These are phyloP conservation scores for Orychophragmus violaceus DNA, from an alignment of 345 rosid genomes.

Conservation along the genomic window DNA sequence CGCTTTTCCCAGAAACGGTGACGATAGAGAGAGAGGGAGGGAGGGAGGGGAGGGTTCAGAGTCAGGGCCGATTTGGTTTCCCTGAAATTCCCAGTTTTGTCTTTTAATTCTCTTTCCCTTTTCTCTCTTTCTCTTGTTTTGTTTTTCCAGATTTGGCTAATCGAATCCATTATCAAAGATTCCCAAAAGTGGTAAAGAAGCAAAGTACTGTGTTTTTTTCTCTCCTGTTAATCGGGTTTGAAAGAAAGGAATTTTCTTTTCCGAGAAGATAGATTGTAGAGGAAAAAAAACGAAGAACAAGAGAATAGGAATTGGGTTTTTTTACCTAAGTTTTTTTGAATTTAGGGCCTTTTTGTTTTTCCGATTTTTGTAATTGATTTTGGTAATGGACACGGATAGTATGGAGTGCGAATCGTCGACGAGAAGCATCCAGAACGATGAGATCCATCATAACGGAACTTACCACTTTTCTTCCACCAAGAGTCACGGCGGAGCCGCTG, in stretches of 20 bases:
- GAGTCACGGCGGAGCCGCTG: slow-evolving; percentile 31
- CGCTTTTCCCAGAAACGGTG: slow-evolving; percentile 32
- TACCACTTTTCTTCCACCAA: slow-evolving; percentile 62
- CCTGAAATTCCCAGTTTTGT: slow-evolving; percentile 5
- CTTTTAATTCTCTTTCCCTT: not conserved
- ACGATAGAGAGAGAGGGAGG: slow-evolving; percentile 14
- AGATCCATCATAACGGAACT: slow-evolving; percentile 47
- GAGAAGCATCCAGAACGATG: slow-evolving; percentile 58
- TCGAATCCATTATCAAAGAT: slow-evolving; percentile 13
- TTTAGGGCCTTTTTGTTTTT: slow-evolving; percentile 1
- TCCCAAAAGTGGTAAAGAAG: slow-evolving; percentile 25
- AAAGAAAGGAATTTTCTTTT: slow-evolving; percentile 16
- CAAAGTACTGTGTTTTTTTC: slow-evolving; percentile 11
- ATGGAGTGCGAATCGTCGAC: slow-evolving; percentile 68
- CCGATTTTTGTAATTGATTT: not conserved
- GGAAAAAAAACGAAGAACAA: too few species aligned
- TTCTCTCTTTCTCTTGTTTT: slow-evolving; percentile 11
- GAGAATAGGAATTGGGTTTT: not conserved
- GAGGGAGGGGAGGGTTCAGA: not conserved
- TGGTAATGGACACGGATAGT: slow-evolving; percentile 62
- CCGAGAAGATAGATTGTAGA: slow-evolving; percentile 1
- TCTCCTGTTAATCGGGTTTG: slow-evolving; percentile 4
- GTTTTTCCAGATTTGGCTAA: slow-evolving; percentile 15
- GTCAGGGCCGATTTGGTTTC: slow-evolving; percentile 30
- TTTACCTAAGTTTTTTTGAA: not conserved